Evolutionary conservation across 441 rosid species (phyloP).

Genomic region (Melastoma candidum): DNA sequence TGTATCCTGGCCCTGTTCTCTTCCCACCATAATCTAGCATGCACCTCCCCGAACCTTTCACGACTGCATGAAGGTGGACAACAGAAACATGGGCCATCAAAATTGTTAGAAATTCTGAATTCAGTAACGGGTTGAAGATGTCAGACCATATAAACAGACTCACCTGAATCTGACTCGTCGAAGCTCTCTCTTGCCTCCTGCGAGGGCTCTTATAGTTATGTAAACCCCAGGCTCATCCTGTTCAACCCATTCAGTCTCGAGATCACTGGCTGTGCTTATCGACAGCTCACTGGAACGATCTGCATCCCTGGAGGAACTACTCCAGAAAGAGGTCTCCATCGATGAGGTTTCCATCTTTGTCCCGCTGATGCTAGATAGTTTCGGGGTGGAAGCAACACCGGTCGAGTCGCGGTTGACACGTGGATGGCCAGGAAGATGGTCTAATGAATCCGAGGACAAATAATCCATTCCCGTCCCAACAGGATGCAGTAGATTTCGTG

Average conservation of each 20-base stretch:
- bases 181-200: constrained; percentile 86
- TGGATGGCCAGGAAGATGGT: constrained; percentile 52
- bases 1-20: constrained; percentile 93
- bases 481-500: constrained; percentile 69
- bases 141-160: constrained; percentile 5
- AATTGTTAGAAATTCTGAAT: too few relatives aligned
- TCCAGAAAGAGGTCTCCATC: constrained; percentile 84
- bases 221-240: constrained; percentile 97
- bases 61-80: constrained; percentile 46
- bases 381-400: constrained; percentile 69
- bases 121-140: neutral
- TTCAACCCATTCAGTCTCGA: constrained; percentile 89
- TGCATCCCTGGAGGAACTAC: constrained; percentile 93
- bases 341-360: constrained; percentile 89
- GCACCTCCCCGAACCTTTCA: constrained; percentile 91
- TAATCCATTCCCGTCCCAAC: constrained; percentile 52
- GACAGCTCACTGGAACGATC: constrained; percentile 88
- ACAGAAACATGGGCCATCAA: neutral
- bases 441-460: constrained; percentile 90
- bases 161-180: constrained; percentile 99
- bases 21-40: constrained; percentile 98
- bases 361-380: constrained; percentile 77
- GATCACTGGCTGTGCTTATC: constrained; percentile 84
- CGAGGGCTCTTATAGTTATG: constrained; percentile 77
- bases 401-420: constrained; percentile 59